A percentile compares a stretch with the other conserved stretches of the same genome.
These are phyloP conservation scores for Mortierella hygrophila DNA, from an alignment of 192 early-diverging fungal species.

Conservation along the genomic window DNA sequence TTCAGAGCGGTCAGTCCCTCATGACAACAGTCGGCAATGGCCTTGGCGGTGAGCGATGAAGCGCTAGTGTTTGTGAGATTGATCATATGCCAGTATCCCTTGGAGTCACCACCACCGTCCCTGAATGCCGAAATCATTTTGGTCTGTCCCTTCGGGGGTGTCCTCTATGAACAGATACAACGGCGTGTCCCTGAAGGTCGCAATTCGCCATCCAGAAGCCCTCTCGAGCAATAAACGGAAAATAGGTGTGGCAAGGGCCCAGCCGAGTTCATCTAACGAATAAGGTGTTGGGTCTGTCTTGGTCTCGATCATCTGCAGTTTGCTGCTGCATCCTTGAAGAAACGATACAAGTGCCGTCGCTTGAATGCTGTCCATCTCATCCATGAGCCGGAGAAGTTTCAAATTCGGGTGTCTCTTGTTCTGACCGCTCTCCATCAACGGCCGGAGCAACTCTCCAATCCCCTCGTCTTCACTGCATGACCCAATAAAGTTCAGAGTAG, in stretches of 20 bases:
- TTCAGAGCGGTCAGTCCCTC: background rate
- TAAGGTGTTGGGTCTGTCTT: background rate
- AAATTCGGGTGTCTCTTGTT: background rate
- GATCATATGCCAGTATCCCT: background rate
- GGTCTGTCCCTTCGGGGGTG: background rate
- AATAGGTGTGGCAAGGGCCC: background rate
- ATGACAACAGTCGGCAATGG: background rate
- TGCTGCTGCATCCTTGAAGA: background rate
- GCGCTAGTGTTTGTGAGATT: background rate
- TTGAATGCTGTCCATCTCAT: background rate
- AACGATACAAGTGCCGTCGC: background rate
- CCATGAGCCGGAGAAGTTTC: background rate
- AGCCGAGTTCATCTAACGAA: background rate
- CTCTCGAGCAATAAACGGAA: background rate
- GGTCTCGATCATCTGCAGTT: background rate
- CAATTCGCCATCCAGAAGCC: background rate
- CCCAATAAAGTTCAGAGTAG: background rate
- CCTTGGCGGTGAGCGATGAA: background rate
- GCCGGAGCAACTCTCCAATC: background rate
- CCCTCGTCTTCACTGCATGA: background rate
- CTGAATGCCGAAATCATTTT: background rate
- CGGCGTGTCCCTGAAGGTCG: background rate
- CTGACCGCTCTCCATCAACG: background rate
- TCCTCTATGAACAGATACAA: background rate
- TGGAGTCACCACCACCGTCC: background rate